Percentiles rank a stretch among this genome's conserved stretches.
These are phyloP conservation scores for Phialocephala sp. DNA, from an alignment of 2,329 filamentous ascomycete genomes.

Conservation along the genomic window DNA sequence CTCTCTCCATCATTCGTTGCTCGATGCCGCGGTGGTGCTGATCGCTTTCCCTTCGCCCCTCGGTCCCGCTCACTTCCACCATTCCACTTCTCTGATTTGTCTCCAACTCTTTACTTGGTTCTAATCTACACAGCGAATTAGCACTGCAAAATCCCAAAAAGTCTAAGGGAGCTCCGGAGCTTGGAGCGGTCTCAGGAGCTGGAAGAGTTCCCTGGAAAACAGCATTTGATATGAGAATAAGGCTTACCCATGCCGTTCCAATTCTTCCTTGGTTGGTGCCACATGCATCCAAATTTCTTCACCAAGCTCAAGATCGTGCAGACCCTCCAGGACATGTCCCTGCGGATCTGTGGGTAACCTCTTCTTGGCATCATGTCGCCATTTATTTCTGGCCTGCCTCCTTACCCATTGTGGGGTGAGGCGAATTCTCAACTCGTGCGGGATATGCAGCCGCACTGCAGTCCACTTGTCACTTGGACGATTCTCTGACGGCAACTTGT, in stretches of 20 bases:
- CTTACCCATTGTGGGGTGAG: slow-evolving; percentile 40
- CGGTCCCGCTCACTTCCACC: background rate
- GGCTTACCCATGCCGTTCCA: slow-evolving; percentile 33
- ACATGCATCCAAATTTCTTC: slow-evolving; percentile 61
- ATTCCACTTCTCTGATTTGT: background rate
- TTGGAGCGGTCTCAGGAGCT: too few relatives aligned
- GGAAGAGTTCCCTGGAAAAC: too few relatives aligned
- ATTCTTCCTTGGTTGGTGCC: slow-evolving; percentile 45
- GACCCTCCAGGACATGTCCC: slow-evolving; percentile 45
- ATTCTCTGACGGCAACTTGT: slow-evolving; percentile 56
- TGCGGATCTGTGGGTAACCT: slow-evolving; percentile 46
- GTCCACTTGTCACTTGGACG: slow-evolving; percentile 64
- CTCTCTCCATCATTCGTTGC: slow-evolving; percentile 10
- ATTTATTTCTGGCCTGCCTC: slow-evolving; percentile 41
- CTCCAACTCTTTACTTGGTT: background rate
- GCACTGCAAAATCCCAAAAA: too few relatives aligned
- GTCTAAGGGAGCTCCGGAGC: too few relatives aligned
- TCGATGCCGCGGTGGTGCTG: background rate
- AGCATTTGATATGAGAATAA: too few relatives aligned
- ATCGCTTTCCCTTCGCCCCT: background rate
- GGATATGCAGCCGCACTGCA: slow-evolving; percentile 61
- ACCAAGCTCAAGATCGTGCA: slow-evolving; percentile 41
- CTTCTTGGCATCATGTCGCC: slow-evolving; percentile 43
- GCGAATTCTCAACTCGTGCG: slow-evolving; percentile 60
- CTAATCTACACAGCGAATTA: background rate